Base-by-base conservation (phyloP, 495 filamentous ascomycete species). In the Pyronema domesticum region DNA sequence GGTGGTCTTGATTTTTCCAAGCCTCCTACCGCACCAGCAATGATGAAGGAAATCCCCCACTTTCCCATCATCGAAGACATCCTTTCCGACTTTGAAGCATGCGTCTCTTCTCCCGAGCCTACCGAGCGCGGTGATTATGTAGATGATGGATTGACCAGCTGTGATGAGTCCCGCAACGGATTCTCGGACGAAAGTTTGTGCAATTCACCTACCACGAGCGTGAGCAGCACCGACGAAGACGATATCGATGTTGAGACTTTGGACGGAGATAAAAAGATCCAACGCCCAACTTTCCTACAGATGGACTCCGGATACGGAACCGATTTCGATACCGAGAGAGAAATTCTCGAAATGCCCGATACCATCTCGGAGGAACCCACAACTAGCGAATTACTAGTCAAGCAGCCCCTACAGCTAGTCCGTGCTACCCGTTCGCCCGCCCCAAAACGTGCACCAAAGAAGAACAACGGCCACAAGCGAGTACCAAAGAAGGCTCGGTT, bases 401-500 rank as follows among this genome's bases (percentile, higher is more conserved):
- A 17, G 8, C 3, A n/a, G 45, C 45, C 9, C 45, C 36, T 13
- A 47, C n/a, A 23, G 13, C n/a, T n/a, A 47, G 45, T 23, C 45
- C 17, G 18, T 23, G 13, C 3, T 10, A 23, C 10, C 8, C 48
- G 30, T 34, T 18, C 9, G 13, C 30, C 1, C 30, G 6, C 48
- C 48, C 48, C 5, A 51, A 34, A 11, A n/a, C 50, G 14, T 9
- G 14, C 37, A 14, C 36, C 50, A 9, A 40, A 43, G 50, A 53
- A 53, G 50, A 53, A 53, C 50, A 43, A 43, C 14, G 50, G 36
- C n/a, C 18, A 18, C 10, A 53, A 53, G 50, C 35, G 37, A 17
- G 37, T 53, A 40, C 50, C 50, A 17, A 53, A 53, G 50, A 53
- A 53, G 37, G 50, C 37, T 35, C 35, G 50, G 50, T 6, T 53